Percentiles rank a stretch among this genome's conserved stretches.
Evolutionary conservation across 176 grass and related monocot species (phyloP).

Genomic region (Oryza longistaminata): DNA sequence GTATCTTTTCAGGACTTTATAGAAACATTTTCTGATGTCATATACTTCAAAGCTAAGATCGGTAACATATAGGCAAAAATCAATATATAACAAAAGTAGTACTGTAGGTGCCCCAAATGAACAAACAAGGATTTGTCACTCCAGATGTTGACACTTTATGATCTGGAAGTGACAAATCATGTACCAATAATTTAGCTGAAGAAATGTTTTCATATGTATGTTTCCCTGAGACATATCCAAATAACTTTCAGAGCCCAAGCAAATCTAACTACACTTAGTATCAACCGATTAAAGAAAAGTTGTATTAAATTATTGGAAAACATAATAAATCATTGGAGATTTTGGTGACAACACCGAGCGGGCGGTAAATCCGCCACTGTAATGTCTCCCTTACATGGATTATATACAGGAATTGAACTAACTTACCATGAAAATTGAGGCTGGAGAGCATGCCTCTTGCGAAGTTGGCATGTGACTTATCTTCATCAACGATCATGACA

Average conservation of each 20-base stretch:
- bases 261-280: too few relatives aligned
- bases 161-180: background rate
- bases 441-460: conserved; percentile 4
- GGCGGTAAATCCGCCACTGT: too few relatives aligned
- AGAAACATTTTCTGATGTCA: background rate
- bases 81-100: background rate
- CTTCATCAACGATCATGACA: conserved; percentile 29
- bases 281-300: too few relatives aligned
- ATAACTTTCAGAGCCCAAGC: too few relatives aligned
- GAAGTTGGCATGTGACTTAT: background rate
- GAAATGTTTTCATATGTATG: too few relatives aligned
- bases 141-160: background rate
- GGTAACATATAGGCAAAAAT: background rate
- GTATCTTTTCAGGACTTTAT: background rate
- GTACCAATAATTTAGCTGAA: background rate
- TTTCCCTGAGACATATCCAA: too few relatives aligned
- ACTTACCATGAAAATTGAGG: conserved; percentile 17
- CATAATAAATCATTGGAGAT: too few relatives aligned
- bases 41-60: background rate
- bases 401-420: background rate
- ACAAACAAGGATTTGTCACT: background rate
- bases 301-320: too few relatives aligned
- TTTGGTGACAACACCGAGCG: too few relatives aligned
- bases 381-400: too few relatives aligned
- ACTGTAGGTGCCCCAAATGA: background rate